Conservation (phyloP, 2,329 filamentous ascomycete species). For the Ophiosphaerella herpotricha region DNA sequence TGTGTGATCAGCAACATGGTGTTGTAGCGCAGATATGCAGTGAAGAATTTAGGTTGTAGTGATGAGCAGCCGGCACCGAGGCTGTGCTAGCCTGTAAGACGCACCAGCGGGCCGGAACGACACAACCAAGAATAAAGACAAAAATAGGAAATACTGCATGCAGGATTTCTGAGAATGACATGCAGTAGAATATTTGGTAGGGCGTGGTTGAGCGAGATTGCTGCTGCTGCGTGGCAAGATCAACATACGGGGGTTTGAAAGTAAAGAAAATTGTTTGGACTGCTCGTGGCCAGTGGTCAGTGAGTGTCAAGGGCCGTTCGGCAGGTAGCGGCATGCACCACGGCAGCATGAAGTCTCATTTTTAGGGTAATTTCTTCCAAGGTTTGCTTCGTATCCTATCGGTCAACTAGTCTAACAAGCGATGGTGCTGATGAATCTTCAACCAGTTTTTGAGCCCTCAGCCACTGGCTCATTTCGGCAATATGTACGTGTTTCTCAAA, state of each 20-base stretch:
- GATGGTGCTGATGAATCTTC: background rate
- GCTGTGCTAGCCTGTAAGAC: constrained; percentile 25
- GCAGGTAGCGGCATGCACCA: background rate
- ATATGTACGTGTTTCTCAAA: too few species aligned
- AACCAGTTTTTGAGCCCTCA: too few species aligned
- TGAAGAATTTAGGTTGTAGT: constrained; percentile 4
- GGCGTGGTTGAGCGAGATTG: background rate
- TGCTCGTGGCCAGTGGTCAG: background rate
- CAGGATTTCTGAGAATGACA: background rate
- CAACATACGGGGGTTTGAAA: too few species aligned
- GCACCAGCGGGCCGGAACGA: constrained; percentile 14
- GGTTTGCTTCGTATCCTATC: background rate
- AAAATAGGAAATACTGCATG: constrained; percentile 17
- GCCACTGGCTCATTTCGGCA: too few species aligned
- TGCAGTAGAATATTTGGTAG: background rate
- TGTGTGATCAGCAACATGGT: constrained; percentile 14
- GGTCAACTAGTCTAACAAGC: background rate
- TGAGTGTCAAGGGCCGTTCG: background rate
- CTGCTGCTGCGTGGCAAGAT: background rate
- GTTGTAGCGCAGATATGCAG: constrained; percentile 8
- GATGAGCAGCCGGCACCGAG: constrained; percentile 14
- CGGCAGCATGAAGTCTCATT: too few species aligned
- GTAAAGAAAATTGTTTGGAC: too few species aligned
- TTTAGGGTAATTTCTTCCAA: background rate
- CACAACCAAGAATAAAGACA: constrained; percentile 3